A percentile compares a stretch with the other conserved stretches of the same genome.
Conservation (phyloP, 2,329 filamentous ascomycete species). For the Talaromyces albobiverticillius region DNA sequence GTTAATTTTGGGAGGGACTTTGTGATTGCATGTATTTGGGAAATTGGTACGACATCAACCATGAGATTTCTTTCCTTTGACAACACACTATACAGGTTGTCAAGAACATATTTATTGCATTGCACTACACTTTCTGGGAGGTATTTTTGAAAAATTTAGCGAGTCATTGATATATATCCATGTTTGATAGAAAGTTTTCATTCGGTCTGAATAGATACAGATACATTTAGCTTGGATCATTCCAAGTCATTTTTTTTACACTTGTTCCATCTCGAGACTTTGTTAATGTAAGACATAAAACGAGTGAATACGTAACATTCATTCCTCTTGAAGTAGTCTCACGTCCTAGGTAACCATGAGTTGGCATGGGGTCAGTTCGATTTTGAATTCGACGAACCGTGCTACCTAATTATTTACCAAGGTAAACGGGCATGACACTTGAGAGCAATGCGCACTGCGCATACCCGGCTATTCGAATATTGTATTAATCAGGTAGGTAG, state of each 20-base stretch:
- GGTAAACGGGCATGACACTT: no score
- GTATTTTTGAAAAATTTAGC: slow-evolving; percentile 12
- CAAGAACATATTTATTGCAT: slow-evolving; percentile 11
- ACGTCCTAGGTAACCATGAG: background rate
- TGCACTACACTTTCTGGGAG: slow-evolving; percentile 10
- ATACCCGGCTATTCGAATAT: no score
- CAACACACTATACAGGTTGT: background rate
- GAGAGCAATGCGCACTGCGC: no score
- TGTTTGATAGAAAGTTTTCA: slow-evolving; percentile 11
- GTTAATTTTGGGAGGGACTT: background rate
- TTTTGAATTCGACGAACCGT: background rate
- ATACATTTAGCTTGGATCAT: background rate
- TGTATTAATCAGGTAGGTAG: no score
- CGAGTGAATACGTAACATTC: background rate
- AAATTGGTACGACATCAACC: background rate
- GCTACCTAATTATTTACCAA: background rate
- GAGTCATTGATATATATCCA: slow-evolving; percentile 11
- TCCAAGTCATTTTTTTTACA: background rate
- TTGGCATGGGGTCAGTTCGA: background rate
- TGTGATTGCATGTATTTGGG: background rate
- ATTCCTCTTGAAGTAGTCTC: no score
- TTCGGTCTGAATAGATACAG: background rate
- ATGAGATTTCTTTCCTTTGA: background rate
- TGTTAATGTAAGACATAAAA: no score
- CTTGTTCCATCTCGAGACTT: background rate